Conservation (phyloP, 176 grass and related monocot species). For the Zea mays region DNA sequence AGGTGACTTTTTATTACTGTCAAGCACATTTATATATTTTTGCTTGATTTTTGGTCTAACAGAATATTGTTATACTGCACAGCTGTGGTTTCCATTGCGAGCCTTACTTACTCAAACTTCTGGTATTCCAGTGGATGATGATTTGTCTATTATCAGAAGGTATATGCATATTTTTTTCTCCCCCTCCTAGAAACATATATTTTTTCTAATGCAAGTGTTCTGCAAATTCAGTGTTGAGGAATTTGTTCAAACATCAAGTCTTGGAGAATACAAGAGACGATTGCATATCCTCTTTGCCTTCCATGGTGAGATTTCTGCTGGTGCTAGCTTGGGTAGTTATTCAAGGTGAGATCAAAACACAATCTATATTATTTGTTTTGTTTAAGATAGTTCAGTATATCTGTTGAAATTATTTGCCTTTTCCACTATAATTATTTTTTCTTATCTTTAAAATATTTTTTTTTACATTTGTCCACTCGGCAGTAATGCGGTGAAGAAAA, state of each 20-base stretch:
- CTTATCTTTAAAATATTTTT: background rate
- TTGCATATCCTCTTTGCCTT: conserved; percentile 81
- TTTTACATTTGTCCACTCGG: conserved; percentile 24
- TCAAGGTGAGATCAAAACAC: conserved; percentile 57
- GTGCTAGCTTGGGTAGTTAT: conserved; percentile 52
- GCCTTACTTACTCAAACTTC: conserved; percentile 55
- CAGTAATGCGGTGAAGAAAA: conserved; percentile 54
- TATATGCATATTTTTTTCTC: conserved; percentile 18
- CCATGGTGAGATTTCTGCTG: conserved; percentile 67
- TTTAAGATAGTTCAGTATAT: conserved; percentile 2
- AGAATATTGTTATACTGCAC: conserved; percentile 32
- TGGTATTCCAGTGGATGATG: conserved; percentile 43
- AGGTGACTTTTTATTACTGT: conserved; percentile 46
- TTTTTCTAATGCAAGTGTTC: conserved; percentile 35
- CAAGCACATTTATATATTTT: conserved; percentile 6
- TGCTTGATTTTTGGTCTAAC: conserved; percentile 22
- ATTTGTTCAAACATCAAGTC: conserved; percentile 80
- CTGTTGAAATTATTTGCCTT: conserved; percentile 12
- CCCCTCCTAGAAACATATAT: conserved; percentile 17
- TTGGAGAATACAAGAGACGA: conserved; percentile 91
- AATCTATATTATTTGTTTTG: background rate
- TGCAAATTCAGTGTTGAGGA: conserved; percentile 79
- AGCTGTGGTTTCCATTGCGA: conserved; percentile 92
- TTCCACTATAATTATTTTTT: background rate
- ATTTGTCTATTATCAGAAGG: conserved; percentile 67